A percentile compares a stretch with the other conserved stretches of the same genome.
Conservation (phyloP, 169 alveolate species). For the Plasmodium chabaudi region DNA sequence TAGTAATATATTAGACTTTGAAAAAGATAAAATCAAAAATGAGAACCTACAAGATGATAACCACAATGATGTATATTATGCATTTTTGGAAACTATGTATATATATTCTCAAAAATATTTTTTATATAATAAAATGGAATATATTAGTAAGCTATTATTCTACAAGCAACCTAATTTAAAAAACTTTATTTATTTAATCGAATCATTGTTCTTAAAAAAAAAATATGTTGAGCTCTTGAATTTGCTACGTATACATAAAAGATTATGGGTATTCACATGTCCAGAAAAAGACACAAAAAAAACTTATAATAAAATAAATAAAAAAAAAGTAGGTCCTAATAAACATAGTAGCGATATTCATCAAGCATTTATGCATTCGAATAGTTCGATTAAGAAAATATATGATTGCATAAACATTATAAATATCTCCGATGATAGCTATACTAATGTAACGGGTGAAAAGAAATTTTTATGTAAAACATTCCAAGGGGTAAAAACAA, state of each 20-base stretch:
- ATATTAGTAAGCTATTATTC: constrained; percentile 37
- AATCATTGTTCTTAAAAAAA: constrained; percentile 45
- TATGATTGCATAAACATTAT: neutral
- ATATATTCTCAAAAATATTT: constrained; percentile 49
- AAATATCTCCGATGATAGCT: neutral
- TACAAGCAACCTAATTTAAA: constrained; percentile 24
- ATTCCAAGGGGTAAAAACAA: neutral
- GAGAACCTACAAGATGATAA: neutral
- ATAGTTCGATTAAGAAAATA: too few species aligned
- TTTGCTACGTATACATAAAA: constrained; percentile 2
- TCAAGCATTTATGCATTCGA: neutral
- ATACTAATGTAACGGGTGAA: neutral
- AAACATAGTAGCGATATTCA: neutral
- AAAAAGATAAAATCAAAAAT: too few species aligned
- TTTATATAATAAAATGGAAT: constrained; percentile 65
- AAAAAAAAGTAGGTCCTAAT: neutral
- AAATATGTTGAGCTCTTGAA: constrained; percentile 36
- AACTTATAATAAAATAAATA: constrained; percentile 2
- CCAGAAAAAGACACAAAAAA: constrained; percentile 3
- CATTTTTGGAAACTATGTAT: constrained; percentile 24
- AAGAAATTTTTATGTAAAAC: neutral
- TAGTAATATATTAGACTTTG: too few species aligned
- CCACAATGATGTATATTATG: constrained; percentile 7
- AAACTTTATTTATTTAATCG: constrained; percentile 53
- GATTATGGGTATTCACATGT: constrained; percentile 37